Evolutionary conservation across 371 early-diverging fungal genomes (phyloP).

Genomic region (Parasitella parasitica): DNA sequence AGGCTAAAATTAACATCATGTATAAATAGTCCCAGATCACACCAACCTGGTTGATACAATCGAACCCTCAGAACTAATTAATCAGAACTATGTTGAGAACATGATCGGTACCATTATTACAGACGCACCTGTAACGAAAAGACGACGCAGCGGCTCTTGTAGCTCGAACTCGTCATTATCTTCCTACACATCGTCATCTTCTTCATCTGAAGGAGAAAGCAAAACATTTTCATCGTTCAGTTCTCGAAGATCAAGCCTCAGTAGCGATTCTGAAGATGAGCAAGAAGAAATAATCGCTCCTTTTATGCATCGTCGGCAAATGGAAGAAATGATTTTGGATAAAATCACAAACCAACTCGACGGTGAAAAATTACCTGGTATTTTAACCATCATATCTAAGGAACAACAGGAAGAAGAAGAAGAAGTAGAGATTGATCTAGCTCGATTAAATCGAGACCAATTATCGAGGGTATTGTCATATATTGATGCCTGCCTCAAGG

Average conservation of each 20-base stretch:
- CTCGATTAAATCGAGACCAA: conserved; percentile 18
- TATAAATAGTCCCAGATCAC: background rate
- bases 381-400: conserved; percentile 21
- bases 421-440: conserved; percentile 34
- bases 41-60: background rate
- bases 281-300: background rate
- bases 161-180: background rate
- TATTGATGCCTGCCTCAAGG: conserved; percentile 25
- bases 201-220: conserved; percentile 1
- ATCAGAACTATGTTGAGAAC: background rate
- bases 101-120: background rate
- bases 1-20: background rate
- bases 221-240: background rate
- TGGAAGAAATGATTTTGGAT: conserved; percentile 27
- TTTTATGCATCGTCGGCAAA: conserved; percentile 13
- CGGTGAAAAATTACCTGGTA: conserved; percentile 26
- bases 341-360: conserved; percentile 30
- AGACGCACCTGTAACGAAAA: background rate
- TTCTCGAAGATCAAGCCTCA: background rate
- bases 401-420: conserved; percentile 15
- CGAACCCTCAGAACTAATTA: conserved; percentile 3
- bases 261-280: background rate
- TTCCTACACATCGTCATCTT: background rate
- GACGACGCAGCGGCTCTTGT: background rate
- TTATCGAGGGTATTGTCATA: conserved; percentile 23